Evolutionary conservation across 2,329 filamentous ascomycete genomes (phyloP).

Genomic region (Huntiella omanensis): DNA sequence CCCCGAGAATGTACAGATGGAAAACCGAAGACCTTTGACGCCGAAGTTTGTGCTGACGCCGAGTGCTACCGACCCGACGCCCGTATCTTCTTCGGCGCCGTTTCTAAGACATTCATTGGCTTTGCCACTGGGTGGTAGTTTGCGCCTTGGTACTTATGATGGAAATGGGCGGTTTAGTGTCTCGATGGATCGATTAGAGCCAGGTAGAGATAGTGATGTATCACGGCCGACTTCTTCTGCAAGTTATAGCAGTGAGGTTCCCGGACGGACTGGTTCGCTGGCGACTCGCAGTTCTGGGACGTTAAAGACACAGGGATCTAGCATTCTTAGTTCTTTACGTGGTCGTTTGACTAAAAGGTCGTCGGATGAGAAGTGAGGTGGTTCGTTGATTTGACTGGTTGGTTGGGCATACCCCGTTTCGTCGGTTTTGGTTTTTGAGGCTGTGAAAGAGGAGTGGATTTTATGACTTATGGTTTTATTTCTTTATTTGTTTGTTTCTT

Average conservation of each 20-base stretch:
- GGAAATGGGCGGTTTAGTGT: background rate
- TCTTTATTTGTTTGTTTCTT: too few relatives aligned
- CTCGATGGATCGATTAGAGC: background rate
- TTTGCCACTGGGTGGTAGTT: background rate
- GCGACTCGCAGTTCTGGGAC: constrained; percentile 1
- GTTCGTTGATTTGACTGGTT: background rate
- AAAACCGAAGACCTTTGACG: too few relatives aligned
- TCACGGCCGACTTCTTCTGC: background rate
- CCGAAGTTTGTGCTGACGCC: background rate
- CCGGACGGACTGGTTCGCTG: background rate
- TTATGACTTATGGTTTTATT: too few relatives aligned
- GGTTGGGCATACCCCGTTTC: too few relatives aligned
- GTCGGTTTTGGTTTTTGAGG: too few relatives aligned
- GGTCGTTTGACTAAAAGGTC: constrained; percentile 3
- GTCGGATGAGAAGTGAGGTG: background rate
- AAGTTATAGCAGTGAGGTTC: background rate
- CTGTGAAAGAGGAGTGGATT: too few relatives aligned
- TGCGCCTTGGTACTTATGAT: background rate
- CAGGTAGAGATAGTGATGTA: background rate
- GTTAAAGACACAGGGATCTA: constrained; percentile 4
- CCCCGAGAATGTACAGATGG: background rate
- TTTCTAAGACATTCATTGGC: background rate
- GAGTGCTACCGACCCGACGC: background rate
- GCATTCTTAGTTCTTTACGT: constrained; percentile 5
- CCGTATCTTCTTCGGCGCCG: background rate